Base-by-base conservation (phyloP, 257 asterid genomes). In the Mentha longifolia region DNA sequence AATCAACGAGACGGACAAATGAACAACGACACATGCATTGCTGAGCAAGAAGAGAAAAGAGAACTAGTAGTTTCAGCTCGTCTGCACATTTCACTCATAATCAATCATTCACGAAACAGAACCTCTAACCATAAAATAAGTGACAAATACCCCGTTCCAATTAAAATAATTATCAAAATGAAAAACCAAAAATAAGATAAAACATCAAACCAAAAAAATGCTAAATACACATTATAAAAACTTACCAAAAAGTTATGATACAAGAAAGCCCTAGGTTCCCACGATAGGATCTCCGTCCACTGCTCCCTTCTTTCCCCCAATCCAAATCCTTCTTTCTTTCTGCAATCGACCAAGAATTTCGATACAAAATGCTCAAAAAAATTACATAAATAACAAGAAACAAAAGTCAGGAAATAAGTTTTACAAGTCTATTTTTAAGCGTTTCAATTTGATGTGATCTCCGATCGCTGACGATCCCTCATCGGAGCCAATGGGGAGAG, bases 211-310 rank as follows among this genome's bases (percentile, higher is more conserved):
- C 25, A 39, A 20, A 60, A 61, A 30, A 11, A 70, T 16, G 19
- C 11, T 37, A 11, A 45, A 58, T 19, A 50, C 33, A 30, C 54
- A 49, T n/a, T 42, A 57, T 70, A 52, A 7, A 68, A 35, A 33
- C 85, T 87, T 82, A 92, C 97, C 97, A 92, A 80, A 73, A 92
- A 91, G 84, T 92, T 87, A 67, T 92, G 97, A 77, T 87, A 89
- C 33, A 92, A 0, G 73, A 81, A 92, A 58, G 95, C 97, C 78
- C 97, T 86, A 25, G 97, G 96, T 81, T 92, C 89, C 95, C 96
- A 92, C 16, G 97, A 86, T 7, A 92, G 79, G 76, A 92, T 76
- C 86, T 92, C 95, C 31, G 86, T 78, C 97, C 97, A 92, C 74
- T 84, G 95, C 50, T 83, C 92, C 19, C 74, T 82, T 76, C 85